Base-by-base conservation (phyloP, 352 stramenopile species). In the Phytophthora meadii region DNA sequence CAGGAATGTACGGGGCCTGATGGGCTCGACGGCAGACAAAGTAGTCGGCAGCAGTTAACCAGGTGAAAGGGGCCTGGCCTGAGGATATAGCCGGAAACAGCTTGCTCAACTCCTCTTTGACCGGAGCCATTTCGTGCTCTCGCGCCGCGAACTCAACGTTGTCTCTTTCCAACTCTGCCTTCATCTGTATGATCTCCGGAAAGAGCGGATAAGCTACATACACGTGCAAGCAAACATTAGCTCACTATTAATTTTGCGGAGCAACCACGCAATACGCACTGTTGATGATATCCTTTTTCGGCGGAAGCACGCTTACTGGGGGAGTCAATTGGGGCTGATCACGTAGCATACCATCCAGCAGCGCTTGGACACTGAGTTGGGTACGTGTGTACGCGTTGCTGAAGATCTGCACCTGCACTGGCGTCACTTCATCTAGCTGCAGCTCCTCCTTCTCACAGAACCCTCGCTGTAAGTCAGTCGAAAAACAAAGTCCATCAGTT, bases 261-360 rank as follows among this genome's bases (percentile, higher is more conserved):
- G 7, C 5, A 32, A 50, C 24, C 19, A 49, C 10, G 42, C 7
- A 11, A n/a, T 15, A 28, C 7, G 25, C 54, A 94, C 87, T 89
- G 71, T 94, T 92, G 62, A 94, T 92, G 36, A 93, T 92, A 65
- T 94, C 84, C 22, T 65, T 61, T 54, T 91, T 70, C 1, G 76
- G 70, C n/a, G 80, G 76, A 3, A 94, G 65, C 27, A 94, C 81
- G 32, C 84, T 62, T 8, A 94, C 67, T 4, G 39, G 60, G 37
- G 77, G 81, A 7, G 48, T 55, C 24, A 88, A 28, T 5, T 81
- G 67, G 5, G 49, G 65, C 14, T 86, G 54, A 28, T 71, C 69
- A 3, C 53, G 54, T 6, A 91, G 57, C 46, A 95, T 67, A 2
- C 75, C 80, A 1, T 46, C 64, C 15, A 95, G 68, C 30, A 95